Evolutionary conservation across 2,329 filamentous ascomycete species (phyloP), one percentile per base, ranked within the genome.

Genomic region (Emergomyces pasteurianus): DNA sequence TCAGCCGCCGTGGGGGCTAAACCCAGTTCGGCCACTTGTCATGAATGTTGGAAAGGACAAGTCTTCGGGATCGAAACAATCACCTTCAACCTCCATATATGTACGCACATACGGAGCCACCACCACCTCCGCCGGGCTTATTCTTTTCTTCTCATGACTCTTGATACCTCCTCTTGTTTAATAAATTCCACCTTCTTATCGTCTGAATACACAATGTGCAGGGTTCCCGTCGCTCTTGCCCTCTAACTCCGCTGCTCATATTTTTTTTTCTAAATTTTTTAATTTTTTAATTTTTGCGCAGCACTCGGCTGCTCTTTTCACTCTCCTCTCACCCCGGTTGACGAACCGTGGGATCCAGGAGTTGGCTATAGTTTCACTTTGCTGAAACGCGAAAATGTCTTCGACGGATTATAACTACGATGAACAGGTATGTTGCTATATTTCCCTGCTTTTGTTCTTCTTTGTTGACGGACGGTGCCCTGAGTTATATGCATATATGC

Each of bases 391-490:
- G 58, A 63, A 59, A 28, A 86, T 80, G 74, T 94, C 94, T 86
- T 92, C 87, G 73, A 90, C 89, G 71, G 92, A 97, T 77, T 99
- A 99, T 82, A 95, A 89, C 71, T 99, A 99, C 80, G 94, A 99
- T 83, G 89, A 96, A 73, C 86, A 94, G 84, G 87, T 88, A 73
- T 65, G 75, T 43, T 38, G 10, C 18, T 21, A 26, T 43, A 50
- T 21, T 4, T 12, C 23, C 26, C 21, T 28, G 26, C 50, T n/a
- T n/a, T n/a, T n/a, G n/a, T n/a, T n/a, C n/a, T n/a, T n/a, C n/a
- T n/a, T n/a, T n/a, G n/a, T n/a, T n/a, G n/a, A n/a, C n/a, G n/a
- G n/a, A n/a, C n/a, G n/a, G n/a, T n/a, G n/a, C n/a, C n/a, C n/a
- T n/a, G n/a, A n/a, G n/a, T n/a, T n/a, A n/a, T n/a, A n/a, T n/a